phyloP scores from a whole-genome alignment of 208 protist genomes.

The Sergeia podlipaevii region DNA sequence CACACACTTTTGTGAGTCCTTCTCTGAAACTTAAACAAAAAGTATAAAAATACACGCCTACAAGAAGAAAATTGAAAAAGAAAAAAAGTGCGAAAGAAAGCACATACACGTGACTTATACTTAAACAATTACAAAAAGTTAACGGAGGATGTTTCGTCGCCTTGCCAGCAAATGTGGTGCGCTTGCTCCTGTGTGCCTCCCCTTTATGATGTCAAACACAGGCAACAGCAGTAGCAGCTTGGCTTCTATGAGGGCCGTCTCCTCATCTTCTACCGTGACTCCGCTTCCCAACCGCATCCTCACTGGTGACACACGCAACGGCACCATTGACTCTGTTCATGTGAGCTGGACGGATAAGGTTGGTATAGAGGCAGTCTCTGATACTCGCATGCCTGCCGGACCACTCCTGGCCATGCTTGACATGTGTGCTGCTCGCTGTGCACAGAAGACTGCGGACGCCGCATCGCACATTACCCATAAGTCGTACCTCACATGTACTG shows the following conservation, averaged over 20 bases:
- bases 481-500: conserved; percentile 56
- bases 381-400: conserved; percentile 66
- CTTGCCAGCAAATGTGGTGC: not conserved
- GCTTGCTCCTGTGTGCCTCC: not conserved
- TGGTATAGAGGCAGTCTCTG: conserved; percentile 35
- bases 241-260: too few species aligned
- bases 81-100: not conserved
- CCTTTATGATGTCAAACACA: not conserved
- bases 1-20: too few species aligned
- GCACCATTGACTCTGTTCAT: conserved; percentile 36
- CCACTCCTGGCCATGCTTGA: conserved; percentile 84
- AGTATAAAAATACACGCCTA: not conserved
- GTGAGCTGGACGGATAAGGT: conserved; percentile 80
- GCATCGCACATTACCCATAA: conserved; percentile 13
- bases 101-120: not conserved
- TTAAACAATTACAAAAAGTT: conserved; percentile 7
- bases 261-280: not conserved
- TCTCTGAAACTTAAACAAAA: not conserved
- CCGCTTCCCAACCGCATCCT: conserved; percentile 16
- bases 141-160: conserved; percentile 14
- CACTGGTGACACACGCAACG: conserved; percentile 59
- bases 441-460: conserved; percentile 30
- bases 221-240: not conserved
- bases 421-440: conserved; percentile 72
- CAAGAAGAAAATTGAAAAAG: conserved; percentile 8